phyloP scores from a whole-genome alignment of 2,329 filamentous ascomycete genomes.

The Venturia pyrina region DNA sequence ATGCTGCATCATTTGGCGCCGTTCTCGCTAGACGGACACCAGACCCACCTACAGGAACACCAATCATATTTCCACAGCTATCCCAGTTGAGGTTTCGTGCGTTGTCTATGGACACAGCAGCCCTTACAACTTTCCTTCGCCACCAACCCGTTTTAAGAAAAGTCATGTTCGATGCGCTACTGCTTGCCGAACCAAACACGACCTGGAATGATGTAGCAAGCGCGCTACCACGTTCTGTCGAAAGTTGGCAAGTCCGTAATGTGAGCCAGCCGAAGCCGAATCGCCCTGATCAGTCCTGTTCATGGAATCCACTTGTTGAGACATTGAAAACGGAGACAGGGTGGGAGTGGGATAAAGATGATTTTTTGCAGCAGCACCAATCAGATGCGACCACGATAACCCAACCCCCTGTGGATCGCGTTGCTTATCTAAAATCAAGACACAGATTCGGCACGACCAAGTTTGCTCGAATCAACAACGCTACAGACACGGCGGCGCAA shows the following conservation, averaged over 20 bases:
- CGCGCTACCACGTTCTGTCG: not conserved
- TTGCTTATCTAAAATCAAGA: not conserved
- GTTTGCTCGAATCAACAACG: not conserved
- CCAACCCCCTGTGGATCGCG: not conserved
- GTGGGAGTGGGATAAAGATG: not conserved
- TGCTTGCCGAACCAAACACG: not conserved
- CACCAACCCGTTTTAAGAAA: not conserved
- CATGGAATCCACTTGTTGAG: not conserved
- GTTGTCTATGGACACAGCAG: not conserved
- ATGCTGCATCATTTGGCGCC: not conserved
- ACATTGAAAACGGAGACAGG: not conserved
- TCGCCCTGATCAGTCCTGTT: not conserved
- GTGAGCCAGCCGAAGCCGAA: not conserved
- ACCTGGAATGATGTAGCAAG: not conserved
- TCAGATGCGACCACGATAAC: not conserved
- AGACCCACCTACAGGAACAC: not conserved
- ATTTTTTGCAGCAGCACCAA: not conserved
- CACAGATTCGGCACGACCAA: not conserved
- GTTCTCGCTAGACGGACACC: not conserved
- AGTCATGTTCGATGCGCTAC: not conserved
- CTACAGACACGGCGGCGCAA: not conserved
- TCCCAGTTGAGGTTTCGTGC: not conserved
- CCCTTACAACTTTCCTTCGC: not conserved
- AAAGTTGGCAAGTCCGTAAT: not conserved
- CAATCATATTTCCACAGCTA: not conserved